A percentile compares a stretch with the other conserved stretches of the same genome.
Evolutionary conservation across 2,329 filamentous ascomycete species (phyloP).

Genomic region (Endoconidiophora laricicola): DNA sequence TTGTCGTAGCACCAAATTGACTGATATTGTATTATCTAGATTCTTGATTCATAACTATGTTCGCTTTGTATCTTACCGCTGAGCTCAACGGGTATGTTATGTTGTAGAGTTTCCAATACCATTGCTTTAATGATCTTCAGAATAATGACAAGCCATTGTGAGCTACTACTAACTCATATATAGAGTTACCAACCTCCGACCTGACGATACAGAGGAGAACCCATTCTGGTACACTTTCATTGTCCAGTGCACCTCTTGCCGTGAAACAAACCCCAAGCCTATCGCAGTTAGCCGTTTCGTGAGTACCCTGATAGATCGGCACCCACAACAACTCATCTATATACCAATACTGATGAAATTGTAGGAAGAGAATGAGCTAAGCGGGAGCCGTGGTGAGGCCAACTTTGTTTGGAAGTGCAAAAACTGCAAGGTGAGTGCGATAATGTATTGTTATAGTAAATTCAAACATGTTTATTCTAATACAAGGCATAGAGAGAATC

Average conservation of each 20-base stretch:
- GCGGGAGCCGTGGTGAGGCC: conserved; percentile 82
- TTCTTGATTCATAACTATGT: conserved; percentile 30
- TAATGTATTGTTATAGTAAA: background rate
- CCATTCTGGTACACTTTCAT: conserved; percentile 97
- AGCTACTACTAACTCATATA: conserved; percentile 4
- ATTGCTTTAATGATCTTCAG: no score
- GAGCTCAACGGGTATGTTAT: conserved; percentile 50
- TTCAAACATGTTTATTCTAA: background rate
- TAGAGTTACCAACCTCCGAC: conserved; percentile 73
- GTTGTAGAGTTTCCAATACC: background rate
- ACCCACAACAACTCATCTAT: background rate
- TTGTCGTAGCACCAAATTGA: background rate
- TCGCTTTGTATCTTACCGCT: conserved; percentile 48
- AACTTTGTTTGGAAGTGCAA: conserved; percentile 99
- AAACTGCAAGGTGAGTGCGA: conserved; percentile 64
- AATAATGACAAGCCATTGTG: background rate
- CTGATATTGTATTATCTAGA: background rate
- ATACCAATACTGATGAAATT: background rate
- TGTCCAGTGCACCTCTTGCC: conserved; percentile 95
- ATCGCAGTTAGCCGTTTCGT: conserved; percentile 82
- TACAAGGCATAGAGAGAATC: conserved; percentile 48
- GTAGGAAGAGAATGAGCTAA: conserved; percentile 79
- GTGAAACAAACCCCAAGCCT: conserved; percentile 75
- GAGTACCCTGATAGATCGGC: conserved; percentile 21
- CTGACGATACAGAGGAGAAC: conserved; percentile 60